These are phyloP conservation scores for Elaeis guineensis DNA, from an alignment of 176 grass and related monocot species.

Conservation along the genomic window DNA sequence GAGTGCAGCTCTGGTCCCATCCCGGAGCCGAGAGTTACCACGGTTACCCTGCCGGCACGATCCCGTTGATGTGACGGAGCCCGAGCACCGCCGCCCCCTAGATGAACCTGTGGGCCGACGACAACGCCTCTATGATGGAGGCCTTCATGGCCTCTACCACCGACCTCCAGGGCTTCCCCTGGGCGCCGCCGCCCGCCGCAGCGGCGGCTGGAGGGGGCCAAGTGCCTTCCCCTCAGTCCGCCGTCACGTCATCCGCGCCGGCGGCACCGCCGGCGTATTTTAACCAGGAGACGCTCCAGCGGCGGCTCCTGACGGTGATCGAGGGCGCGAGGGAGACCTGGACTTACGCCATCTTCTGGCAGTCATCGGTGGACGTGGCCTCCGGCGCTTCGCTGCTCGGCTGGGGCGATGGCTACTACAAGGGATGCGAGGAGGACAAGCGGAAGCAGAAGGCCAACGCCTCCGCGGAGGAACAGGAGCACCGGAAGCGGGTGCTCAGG, in stretches of 20 bases:
- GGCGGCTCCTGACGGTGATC: slow-evolving; percentile 73
- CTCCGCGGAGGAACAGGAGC: slow-evolving; percentile 61
- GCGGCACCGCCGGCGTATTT: slow-evolving; percentile 16
- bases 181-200: slow-evolving; percentile 20
- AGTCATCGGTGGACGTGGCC: slow-evolving; percentile 40
- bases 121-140: slow-evolving; percentile 90
- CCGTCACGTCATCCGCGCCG: neutral
- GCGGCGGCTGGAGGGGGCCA: neutral
- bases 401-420: slow-evolving; percentile 92
- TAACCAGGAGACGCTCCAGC: slow-evolving; percentile 78
- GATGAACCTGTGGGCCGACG: slow-evolving; percentile 92
- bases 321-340: slow-evolving; percentile 57
- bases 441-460: slow-evolving; percentile 24
- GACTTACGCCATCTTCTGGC: slow-evolving; percentile 99
- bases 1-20: no score
- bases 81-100: no score
- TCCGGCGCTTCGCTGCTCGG: slow-evolving; percentile 58
- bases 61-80: no score
- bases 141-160: slow-evolving; percentile 60
- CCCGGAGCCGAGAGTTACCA: no score
- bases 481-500: slow-evolving; percentile 75
- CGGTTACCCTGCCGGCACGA: no score
- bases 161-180: slow-evolving; percentile 52
- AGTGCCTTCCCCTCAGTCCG: no score
- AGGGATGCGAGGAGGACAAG: slow-evolving; percentile 84